Conservation (phyloP, 129 eudicot species). For the Lactuca sativa region DNA sequence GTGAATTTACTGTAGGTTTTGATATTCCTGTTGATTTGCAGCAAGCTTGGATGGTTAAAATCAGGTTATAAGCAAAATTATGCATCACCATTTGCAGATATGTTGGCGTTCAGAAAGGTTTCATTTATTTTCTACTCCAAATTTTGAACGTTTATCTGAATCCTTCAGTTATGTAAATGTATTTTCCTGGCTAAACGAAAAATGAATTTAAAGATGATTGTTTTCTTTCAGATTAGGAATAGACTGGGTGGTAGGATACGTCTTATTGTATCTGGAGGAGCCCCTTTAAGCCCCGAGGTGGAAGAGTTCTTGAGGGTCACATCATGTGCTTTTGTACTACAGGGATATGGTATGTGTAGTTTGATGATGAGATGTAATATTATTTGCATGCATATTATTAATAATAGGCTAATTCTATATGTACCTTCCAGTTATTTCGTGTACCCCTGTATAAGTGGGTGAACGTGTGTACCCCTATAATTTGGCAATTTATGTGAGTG, state of each 20-base stretch:
- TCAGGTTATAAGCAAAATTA: slow-evolving; percentile 74
- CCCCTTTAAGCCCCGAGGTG: slow-evolving; percentile 78
- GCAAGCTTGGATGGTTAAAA: slow-evolving; percentile 91
- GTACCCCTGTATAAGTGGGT: too few relatives aligned
- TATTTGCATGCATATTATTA: too few relatives aligned
- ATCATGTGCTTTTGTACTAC: slow-evolving; percentile 87
- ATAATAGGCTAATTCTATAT: too few relatives aligned
- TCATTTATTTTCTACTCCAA: background rate
- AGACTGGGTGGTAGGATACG: slow-evolving; percentile 86
- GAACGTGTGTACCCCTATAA: too few relatives aligned
- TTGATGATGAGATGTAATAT: background rate
- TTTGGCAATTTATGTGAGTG: too few relatives aligned
- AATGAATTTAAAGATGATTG: background rate
- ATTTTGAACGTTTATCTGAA: background rate
- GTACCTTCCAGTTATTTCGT: too few relatives aligned
- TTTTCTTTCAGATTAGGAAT: slow-evolving; percentile 50
- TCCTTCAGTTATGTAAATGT: background rate
- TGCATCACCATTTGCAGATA: slow-evolving; percentile 89
- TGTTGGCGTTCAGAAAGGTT: slow-evolving; percentile 92
- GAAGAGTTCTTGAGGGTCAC: slow-evolving; percentile 96
- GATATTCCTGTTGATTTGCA: slow-evolving; percentile 22
- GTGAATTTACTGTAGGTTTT: background rate
- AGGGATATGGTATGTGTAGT: slow-evolving; percentile 71
- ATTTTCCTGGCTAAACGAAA: background rate
- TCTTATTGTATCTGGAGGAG: slow-evolving; percentile 91